Evolutionary conservation across 257 asterid species (phyloP).

Genomic region (Lycium barbarum): DNA sequence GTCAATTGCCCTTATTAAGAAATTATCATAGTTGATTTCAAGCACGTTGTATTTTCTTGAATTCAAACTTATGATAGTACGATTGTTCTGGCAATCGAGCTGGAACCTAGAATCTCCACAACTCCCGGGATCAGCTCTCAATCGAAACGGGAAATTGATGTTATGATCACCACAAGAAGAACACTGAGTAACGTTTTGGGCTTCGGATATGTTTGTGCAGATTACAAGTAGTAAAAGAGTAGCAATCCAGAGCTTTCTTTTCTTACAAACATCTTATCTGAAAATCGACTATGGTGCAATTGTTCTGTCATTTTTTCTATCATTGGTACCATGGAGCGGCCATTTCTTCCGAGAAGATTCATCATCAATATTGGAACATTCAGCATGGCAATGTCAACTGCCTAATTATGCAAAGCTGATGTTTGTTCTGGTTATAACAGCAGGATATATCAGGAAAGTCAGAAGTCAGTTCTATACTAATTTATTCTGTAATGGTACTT

Average conservation of each 20-base stretch:
- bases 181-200: background rate
- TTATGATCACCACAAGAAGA: slow-evolving; percentile 46
- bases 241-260: background rate
- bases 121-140: slow-evolving; percentile 28
- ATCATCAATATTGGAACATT: no score
- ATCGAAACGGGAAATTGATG: slow-evolving; percentile 46
- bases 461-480: no score
- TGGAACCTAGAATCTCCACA: slow-evolving; percentile 33
- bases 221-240: slow-evolving; percentile 9
- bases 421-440: no score
- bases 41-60: slow-evolving; percentile 36
- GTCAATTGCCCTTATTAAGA: slow-evolving; percentile 41
- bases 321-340: no score
- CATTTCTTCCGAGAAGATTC: no score
- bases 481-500: no score
- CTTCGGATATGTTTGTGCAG: slow-evolving; percentile 29
- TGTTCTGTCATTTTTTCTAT: background rate
- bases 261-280: background rate
- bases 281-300: background rate
- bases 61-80: slow-evolving; percentile 25
- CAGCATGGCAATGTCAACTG: no score
- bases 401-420: no score
- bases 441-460: no score
- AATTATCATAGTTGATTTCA: slow-evolving; percentile 39
- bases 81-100: slow-evolving; percentile 44